Evolutionary conservation across 2,329 filamentous ascomycete species (phyloP), one percentile per base, ranked within the genome.

Genomic region (Stachybotrys chartarum): DNA sequence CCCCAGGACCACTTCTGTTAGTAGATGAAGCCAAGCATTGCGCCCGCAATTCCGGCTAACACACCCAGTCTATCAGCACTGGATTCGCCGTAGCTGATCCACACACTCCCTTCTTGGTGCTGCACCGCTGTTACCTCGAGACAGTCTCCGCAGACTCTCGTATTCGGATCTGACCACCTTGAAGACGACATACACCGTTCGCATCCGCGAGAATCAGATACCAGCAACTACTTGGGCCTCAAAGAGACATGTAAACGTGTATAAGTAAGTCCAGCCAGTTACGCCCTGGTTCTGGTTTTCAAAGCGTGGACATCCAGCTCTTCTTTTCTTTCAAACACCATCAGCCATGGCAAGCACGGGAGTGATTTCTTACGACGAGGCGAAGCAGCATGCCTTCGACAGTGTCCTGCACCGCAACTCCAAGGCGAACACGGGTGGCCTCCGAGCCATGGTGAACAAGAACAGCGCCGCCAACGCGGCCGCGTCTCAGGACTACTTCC

Each of bases 401-500:
- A 87, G 88, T 72, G 87, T 82, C 60, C 79, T 95, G 72, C 91
- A 96, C 72, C 87, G 78, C 61, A 68, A 72, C 59, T 89, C 88
- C 53, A 77, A 87, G 42, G 72, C 83, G 62, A 80, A 82, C 32
- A 73, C 78, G 51, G 88, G 86, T 62, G 88, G 90, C 59, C 81
- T 96, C 63, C 76, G 82, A 62, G 87, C 91, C 64, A 91, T 96
- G 85, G 76, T 94, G 62, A 79, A 80, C 69, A 97, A 97, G 75
- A 84, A 93, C 71, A 65, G 62, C 46, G 67, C 76, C 11, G 89
- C 90, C 1, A 86, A 93, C 64, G 84, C 88, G 66, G 85, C 86
- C 55, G 88, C 90, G 18, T 81, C 90, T 18, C 87, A 92, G 64
- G 88, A 92, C 69, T 94, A 94, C 75, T 94, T 93, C 78, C 92